Base-by-base conservation (phyloP, 164 flowering plant genomes). In the Tetracentron sinense region DNA sequence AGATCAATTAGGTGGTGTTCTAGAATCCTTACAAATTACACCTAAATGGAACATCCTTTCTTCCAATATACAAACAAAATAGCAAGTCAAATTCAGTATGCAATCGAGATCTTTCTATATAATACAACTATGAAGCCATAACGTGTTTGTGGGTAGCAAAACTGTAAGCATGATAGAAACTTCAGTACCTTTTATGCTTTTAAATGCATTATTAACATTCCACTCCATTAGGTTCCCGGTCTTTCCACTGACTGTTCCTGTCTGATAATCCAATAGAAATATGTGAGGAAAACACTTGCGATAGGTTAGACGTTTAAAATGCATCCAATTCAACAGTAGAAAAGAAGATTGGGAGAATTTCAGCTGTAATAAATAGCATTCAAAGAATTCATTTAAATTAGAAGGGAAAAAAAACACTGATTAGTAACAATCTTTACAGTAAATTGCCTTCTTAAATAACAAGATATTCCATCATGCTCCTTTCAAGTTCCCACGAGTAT, bases 141-240 rank as follows among this genome's bases (percentile, higher is more conserved):
- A n/a, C n/a, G n/a, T n/a, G n/a, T 38, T 38, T 8, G 44, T 38
- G 25, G 53, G 33, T 26, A 62, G 29, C 44, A 44, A 52, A 50
- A 57, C 52, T 10, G 26, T 30, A 47, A 38, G 16, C 22, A 38
- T n/a, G 48, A 51, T 4, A 35, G 23, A 29, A 60, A 42, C 46
- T 0, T 42, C 51, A 25, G n/a, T 78, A 87, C 94, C 94, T 83
- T 85, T 90, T 27, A 74, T 66, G 42, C 74, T 75, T 70, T 82
- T 84, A 22, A 72, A 80, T 5, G 86, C 70, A 75, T 73, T 85
- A 55, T 67, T 87, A 60, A 74, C 88, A 77, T 53, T 75, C 97
- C 97, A 90, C 7, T 83, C 90, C 87, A 85, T 86, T 28, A 63
- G 63, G 61, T 65, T 70, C 58, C 67, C 72, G 25, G 76, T 60